Conservation (phyloP, 2,329 filamentous ascomycete genomes). For the Sporothrix schenckii region DNA sequence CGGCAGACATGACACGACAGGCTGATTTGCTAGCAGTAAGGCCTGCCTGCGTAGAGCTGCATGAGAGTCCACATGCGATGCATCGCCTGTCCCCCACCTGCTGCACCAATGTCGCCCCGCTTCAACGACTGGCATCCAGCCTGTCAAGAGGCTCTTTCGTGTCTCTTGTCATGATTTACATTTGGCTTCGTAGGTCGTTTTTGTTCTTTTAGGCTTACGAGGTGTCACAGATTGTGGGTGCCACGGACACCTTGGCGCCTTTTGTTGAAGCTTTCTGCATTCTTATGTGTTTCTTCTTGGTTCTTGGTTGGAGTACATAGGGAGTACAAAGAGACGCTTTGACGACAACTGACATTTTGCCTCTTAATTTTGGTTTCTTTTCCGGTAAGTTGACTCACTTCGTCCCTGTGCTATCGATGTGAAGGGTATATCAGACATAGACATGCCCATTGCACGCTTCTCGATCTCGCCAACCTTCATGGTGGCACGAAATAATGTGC, state of each 20-base stretch:
- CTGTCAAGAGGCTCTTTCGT: neutral
- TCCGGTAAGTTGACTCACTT: neutral
- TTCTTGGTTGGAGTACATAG: neutral
- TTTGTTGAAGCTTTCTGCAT: neutral
- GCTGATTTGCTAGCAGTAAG: neutral
- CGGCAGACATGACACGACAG: neutral
- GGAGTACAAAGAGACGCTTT: neutral
- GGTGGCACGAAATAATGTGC: neutral
- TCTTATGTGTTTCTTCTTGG: neutral
- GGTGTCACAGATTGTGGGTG: neutral
- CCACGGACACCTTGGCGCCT: neutral
- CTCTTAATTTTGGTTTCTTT: neutral
- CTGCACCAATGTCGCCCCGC: neutral
- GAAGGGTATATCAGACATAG: neutral
- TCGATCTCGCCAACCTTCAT: no score
- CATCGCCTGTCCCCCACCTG: neutral
- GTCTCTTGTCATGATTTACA: constrained; percentile 1
- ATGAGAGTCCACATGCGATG: neutral
- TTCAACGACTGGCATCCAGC: constrained; percentile 9
- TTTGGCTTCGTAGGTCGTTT: neutral
- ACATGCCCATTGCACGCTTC: neutral
- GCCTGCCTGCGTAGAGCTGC: neutral
- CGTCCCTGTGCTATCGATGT: neutral
- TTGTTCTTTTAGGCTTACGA: neutral
- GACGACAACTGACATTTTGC: neutral